Evolutionary conservation across 176 grass and related monocot species (phyloP).

Genomic region (Oryza glumipatula): DNA sequence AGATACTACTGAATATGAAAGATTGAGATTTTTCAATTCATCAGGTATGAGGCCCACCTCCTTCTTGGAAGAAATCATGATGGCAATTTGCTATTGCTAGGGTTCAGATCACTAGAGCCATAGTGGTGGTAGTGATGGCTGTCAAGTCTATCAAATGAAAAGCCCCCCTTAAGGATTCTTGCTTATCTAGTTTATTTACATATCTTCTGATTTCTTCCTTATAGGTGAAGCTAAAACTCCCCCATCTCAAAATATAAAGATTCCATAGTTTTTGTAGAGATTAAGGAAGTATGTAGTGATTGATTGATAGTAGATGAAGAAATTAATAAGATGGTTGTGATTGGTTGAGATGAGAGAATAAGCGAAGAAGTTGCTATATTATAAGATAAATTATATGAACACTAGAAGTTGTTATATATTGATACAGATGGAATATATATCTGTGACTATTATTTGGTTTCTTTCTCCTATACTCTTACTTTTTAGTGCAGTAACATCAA

Average conservation of each 20-base stretch:
- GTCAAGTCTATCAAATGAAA: slow-evolving; percentile 52
- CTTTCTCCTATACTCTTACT: background rate
- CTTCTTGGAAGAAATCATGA: slow-evolving; percentile 41
- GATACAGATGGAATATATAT: too few species aligned
- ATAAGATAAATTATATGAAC: too few species aligned
- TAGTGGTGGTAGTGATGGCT: slow-evolving; percentile 50
- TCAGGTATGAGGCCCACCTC: slow-evolving; percentile 10
- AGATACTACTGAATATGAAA: background rate
- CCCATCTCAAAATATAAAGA: too few species aligned
- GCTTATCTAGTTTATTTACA: slow-evolving; percentile 41
- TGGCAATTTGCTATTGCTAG: slow-evolving; percentile 41
- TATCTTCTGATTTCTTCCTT: slow-evolving; percentile 46
- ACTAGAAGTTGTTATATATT: too few species aligned
- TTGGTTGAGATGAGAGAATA: too few species aligned
- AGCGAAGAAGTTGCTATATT: too few species aligned
- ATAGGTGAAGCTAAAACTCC: slow-evolving; percentile 32
- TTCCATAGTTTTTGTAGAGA: too few species aligned
- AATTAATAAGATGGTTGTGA: too few species aligned
- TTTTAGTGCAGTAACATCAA: background rate
- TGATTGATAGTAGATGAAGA: background rate
- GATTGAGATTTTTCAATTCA: background rate
- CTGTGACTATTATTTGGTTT: too few species aligned
- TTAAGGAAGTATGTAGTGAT: too few species aligned
- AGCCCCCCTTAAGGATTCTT: slow-evolving; percentile 36
- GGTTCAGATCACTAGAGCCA: slow-evolving; percentile 37